These are phyloP conservation scores for Acer saccharum DNA, from an alignment of 345 rosid genomes.

Conservation along the genomic window DNA sequence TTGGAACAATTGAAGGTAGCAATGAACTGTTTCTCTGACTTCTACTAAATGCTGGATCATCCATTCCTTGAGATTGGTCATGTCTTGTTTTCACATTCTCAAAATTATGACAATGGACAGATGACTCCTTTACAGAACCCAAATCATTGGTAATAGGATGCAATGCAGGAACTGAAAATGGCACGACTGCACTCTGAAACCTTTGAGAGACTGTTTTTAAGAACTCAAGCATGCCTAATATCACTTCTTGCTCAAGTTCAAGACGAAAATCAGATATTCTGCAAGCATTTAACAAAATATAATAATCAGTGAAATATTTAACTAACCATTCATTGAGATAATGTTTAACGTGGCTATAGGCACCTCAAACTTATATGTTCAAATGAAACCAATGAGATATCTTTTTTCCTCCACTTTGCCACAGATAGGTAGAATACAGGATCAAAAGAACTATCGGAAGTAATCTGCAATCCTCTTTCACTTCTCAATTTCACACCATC, in stretches of 20 bases:
- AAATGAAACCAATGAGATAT: constrained; percentile 73
- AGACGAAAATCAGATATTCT: constrained; percentile 81
- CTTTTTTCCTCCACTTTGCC: constrained; percentile 87
- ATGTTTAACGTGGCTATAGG: constrained; percentile 13
- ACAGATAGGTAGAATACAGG: constrained; percentile 58
- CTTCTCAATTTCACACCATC: constrained; percentile 31
- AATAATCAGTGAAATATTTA: constrained; percentile 25
- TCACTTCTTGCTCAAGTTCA: constrained; percentile 86
- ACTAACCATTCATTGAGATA: constrained; percentile 3
- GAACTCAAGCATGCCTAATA: constrained; percentile 67
- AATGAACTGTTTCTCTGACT: constrained; percentile 39
- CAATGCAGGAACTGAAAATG: constrained; percentile 51
- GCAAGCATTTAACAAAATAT: constrained; percentile 35
- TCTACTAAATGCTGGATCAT: constrained; percentile 37
- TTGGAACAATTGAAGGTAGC: constrained; percentile 74
- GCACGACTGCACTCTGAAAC: constrained; percentile 56
- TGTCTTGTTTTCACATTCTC: constrained; percentile 37
- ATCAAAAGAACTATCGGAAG: constrained; percentile 46
- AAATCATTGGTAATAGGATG: constrained; percentile 39
- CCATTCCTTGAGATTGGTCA: constrained; percentile 35
- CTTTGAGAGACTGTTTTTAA: constrained; percentile 63
- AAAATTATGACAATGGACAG: constrained; percentile 19
- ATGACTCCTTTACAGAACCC: constrained; percentile 36
- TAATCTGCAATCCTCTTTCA: constrained; percentile 36
- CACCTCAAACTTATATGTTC: constrained; percentile 81